These are phyloP conservation scores for Ichthyophonus hoferi DNA, from an alignment of 208 protist species.

Conservation along the genomic window DNA sequence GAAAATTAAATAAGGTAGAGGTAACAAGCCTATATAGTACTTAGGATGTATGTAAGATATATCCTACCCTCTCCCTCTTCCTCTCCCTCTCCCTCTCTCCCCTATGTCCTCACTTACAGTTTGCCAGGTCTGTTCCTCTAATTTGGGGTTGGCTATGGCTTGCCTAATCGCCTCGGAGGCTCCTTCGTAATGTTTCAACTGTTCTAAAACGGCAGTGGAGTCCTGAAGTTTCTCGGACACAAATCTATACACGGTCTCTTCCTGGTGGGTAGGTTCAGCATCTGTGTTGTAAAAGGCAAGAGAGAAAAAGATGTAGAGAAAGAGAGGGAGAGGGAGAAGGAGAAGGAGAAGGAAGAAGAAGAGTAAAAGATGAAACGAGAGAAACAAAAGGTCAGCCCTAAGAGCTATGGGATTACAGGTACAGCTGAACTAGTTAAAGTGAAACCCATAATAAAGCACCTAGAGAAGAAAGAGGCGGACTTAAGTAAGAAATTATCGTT, in stretches of 20 bases:
- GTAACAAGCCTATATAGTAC: too few relatives aligned
- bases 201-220: neutral
- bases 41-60: too few relatives aligned
- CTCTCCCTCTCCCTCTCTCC: conserved; percentile 62
- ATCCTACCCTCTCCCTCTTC: neutral
- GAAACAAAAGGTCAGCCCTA: too few relatives aligned
- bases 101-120: neutral
- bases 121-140: conserved; percentile 40
- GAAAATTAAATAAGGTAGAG: too few relatives aligned
- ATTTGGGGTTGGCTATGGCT: conserved; percentile 61
- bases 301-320: too few relatives aligned
- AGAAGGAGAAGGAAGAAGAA: neutral
- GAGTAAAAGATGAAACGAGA: too few relatives aligned
- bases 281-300: neutral
- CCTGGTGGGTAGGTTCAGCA: neutral
- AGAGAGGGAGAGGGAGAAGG: neutral
- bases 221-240: neutral
- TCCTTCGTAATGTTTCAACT: conserved; percentile 33
- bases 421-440: too few relatives aligned
- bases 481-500: too few relatives aligned
- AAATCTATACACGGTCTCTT: neutral
- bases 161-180: conserved; percentile 36
- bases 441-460: too few relatives aligned
- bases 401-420: too few relatives aligned
- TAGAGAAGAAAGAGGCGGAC: too few relatives aligned